These are phyloP conservation scores for Rhytidhysteron rufulum DNA, from an alignment of 2,329 filamentous ascomycete genomes.

Conservation along the genomic window DNA sequence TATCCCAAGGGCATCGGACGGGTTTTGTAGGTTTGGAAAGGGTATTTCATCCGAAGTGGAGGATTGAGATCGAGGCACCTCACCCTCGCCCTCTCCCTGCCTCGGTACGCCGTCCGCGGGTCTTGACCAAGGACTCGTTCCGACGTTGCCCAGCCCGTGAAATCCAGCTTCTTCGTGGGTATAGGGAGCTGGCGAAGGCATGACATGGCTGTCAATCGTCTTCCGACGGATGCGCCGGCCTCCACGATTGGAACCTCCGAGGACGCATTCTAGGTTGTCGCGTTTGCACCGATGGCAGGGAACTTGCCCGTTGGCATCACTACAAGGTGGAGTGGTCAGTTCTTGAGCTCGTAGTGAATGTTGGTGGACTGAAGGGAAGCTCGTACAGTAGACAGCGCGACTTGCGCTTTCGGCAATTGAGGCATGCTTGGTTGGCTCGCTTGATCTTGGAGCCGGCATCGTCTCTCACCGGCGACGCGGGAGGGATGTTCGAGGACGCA, in stretches of 20 bases:
- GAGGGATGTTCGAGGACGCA: conserved; percentile 4
- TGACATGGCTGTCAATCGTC: conserved; percentile 15
- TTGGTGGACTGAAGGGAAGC: neutral
- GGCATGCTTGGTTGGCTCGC: conserved; percentile 22
- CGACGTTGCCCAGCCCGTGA: conserved; percentile 33
- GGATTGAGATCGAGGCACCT: conserved; percentile 24
- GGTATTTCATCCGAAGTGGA: conserved; percentile 31
- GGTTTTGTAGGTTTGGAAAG: conserved; percentile 46
- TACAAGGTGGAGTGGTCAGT: conserved; percentile 10
- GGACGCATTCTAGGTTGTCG: conserved; percentile 56
- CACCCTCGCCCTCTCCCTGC: conserved; percentile 15
- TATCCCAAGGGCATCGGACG: conserved; percentile 47
- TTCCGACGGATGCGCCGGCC: conserved; percentile 57
- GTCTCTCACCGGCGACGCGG: conserved; percentile 6
- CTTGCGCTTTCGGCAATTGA: conserved; percentile 38
- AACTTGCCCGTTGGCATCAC: conserved; percentile 47
- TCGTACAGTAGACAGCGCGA: conserved; percentile 37
- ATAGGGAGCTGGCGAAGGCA: conserved; percentile 22
- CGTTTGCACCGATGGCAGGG: conserved; percentile 57
- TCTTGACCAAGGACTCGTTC: conserved; percentile 29
- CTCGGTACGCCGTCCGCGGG: conserved; percentile 13
- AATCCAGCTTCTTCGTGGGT: conserved; percentile 33
- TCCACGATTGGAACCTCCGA: conserved; percentile 57
- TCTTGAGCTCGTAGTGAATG: neutral
- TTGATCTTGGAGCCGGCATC: conserved; percentile 19